Conservation (phyloP, 2,329 filamentous ascomycete genomes). For the Kalaharituber pfeilii region DNA sequence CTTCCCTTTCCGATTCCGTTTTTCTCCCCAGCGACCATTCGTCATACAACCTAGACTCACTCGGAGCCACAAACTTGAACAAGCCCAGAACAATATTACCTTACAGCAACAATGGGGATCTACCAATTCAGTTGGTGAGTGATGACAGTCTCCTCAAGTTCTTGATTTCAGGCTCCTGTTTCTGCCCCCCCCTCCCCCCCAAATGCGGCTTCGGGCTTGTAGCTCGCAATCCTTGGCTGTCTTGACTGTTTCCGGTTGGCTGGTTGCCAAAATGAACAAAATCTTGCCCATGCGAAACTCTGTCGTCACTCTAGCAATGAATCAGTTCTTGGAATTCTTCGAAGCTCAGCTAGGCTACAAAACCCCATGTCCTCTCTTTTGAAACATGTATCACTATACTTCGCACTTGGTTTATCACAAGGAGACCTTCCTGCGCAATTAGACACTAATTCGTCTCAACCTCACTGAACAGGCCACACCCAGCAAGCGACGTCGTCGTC, state of each 20-base stretch:
- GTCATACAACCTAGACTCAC: background rate
- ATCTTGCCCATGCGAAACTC: background rate
- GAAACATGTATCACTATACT: too few species aligned
- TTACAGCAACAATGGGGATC: constrained; percentile 1
- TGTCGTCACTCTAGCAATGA: background rate
- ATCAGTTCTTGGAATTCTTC: too few species aligned
- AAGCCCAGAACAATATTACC: background rate
- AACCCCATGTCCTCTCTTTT: too few species aligned
- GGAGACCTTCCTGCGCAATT: too few species aligned
- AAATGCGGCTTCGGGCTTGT: background rate
- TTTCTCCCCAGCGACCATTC: background rate
- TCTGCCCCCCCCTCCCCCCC: background rate
- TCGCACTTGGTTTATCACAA: too few species aligned
- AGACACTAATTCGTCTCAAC: constrained; percentile 14
- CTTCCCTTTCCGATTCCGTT: background rate
- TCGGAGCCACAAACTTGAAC: background rate
- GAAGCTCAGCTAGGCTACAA: too few species aligned
- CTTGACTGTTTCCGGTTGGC: background rate
- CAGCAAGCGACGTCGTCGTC: constrained; percentile 75
- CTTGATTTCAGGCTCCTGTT: too few species aligned
- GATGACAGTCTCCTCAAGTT: background rate
- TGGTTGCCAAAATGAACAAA: background rate
- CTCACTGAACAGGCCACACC: constrained; percentile 50
- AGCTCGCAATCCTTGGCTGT: background rate
- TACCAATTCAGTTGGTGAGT: constrained; percentile 6